These are phyloP conservation scores for Brassica juncea DNA, from an alignment of 345 rosid genomes.

Conservation along the genomic window DNA sequence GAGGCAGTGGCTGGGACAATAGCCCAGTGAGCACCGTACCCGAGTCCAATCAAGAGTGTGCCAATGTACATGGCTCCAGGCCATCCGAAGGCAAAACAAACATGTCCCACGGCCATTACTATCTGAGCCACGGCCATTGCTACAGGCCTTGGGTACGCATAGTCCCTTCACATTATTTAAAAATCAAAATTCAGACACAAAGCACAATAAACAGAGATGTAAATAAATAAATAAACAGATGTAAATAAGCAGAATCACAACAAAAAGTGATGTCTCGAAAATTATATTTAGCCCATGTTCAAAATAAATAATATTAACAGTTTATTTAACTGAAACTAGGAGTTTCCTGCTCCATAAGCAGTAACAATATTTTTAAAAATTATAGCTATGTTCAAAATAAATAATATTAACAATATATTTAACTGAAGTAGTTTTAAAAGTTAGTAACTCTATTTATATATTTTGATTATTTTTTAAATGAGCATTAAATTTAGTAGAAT, in stretches of 20 bases:
- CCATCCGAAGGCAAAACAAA: conserved; percentile 92
- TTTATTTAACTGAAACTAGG: too few species aligned
- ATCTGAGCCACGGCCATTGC: conserved; percentile 85
- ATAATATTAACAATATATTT: too few species aligned
- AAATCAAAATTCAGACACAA: neutral
- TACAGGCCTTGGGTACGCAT: conserved; percentile 86
- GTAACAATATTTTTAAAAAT: too few species aligned
- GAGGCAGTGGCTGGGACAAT: conserved; percentile 97
- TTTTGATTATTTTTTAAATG: too few species aligned
- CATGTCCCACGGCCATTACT: conserved; percentile 85
- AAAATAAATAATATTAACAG: too few species aligned
- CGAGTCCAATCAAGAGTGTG: conserved; percentile 85
- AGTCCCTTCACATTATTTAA: conserved; percentile 50
- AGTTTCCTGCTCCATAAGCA: too few species aligned
- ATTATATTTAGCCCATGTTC: neutral
- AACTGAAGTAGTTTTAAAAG: too few species aligned
- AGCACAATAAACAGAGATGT: neutral
- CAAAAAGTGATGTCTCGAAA: too few species aligned
- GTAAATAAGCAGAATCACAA: too few species aligned
- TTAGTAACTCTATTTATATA: too few species aligned
- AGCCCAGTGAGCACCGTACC: conserved; percentile 99
- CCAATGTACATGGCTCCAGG: conserved; percentile 91
- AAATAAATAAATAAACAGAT: too few species aligned
- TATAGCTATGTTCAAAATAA: neutral
- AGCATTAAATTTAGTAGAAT: neutral